Percentiles rank a stretch among this genome's conserved stretches.
These are phyloP conservation scores for Rutstroemia sp. DNA, from an alignment of 2,329 filamentous ascomycete genomes.

Conservation along the genomic window DNA sequence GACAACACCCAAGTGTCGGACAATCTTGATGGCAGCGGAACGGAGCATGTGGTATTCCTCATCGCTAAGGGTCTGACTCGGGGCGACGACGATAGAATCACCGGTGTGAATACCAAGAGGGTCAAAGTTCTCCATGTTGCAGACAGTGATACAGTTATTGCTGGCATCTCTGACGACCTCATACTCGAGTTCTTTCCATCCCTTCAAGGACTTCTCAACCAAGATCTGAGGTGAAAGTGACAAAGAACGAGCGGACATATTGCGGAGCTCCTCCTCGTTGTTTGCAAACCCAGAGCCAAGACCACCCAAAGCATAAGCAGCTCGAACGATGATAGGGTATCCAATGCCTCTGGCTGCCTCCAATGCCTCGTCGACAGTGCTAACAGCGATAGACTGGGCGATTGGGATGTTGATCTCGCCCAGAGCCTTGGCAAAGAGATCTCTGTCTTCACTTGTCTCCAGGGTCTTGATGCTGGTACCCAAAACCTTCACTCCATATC, in stretches of 20 bases:
- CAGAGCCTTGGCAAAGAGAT: slow-evolving; percentile 89
- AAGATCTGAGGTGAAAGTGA: slow-evolving; percentile 93
- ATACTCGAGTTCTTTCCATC: slow-evolving; percentile 99
- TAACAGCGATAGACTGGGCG: slow-evolving; percentile 88
- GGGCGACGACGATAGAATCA: slow-evolving; percentile 96
- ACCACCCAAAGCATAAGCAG: slow-evolving; percentile 92
- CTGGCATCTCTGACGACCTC: slow-evolving; percentile 94
- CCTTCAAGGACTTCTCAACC: slow-evolving; percentile 97
- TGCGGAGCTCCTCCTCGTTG: slow-evolving; percentile 86
- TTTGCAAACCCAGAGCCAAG: slow-evolving; percentile 94
- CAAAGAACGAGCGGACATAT: slow-evolving; percentile 86
- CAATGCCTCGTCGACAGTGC: slow-evolving; percentile 85
- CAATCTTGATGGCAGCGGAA: slow-evolving; percentile 94
- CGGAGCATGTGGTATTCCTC: slow-evolving; percentile 99
- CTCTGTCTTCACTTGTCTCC: slow-evolving; percentile 91
- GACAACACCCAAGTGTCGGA: slow-evolving; percentile 92
- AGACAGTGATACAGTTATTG: slow-evolving; percentile 99
- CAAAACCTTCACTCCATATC: slow-evolving; percentile 90
- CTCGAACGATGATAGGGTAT: slow-evolving; percentile 96
- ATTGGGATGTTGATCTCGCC: slow-evolving; percentile 98
- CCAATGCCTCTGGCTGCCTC: slow-evolving; percentile 80
- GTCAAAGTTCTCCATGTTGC: slow-evolving; percentile 99
- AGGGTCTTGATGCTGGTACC: slow-evolving; percentile 92
- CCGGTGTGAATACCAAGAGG: slow-evolving; percentile 96
- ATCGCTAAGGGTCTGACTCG: slow-evolving; percentile 92